Base-by-base conservation (phyloP, 208 protist species). In the Leishmania lainsoni region DNA sequence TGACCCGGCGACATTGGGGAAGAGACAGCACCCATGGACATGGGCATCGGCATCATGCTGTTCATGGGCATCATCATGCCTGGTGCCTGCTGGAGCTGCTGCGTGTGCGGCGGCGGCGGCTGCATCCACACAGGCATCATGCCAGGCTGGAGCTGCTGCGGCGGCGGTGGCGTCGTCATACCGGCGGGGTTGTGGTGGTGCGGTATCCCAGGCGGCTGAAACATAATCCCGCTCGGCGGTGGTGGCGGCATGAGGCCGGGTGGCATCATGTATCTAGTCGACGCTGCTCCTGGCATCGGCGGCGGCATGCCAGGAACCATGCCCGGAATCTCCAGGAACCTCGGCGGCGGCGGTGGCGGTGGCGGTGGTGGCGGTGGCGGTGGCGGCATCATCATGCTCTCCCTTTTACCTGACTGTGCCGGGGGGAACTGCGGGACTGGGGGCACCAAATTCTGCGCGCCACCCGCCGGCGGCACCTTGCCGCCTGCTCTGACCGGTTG, bases 71-170 rank as follows among this genome's bases (percentile, higher is more conserved):
- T 76, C 71, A 80, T 76, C 61, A 83, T 83, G 8, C 79, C 70
- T 49, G 51, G 54, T 49, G n/a, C 49, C 66, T 81, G 58, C 45
- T 68, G 75, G 4, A 71, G 75, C 26, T 65, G 65, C 39, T 45
- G 68, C 22, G 16, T 2, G 1, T 72, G 68, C 35, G 26, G 9
- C 20, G 26, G 9, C 20, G 59, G 61, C 59, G 45, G 32, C 52
- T 78, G 73, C 65, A 83, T 81, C 59, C 58, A 68, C 80, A 87
- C 79, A 1, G 73, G 65, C 80, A 83, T 83, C 79, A 83, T 78
- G 32, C 71, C 45, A 9, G 61, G 75, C 42, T 45, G 54, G 12
- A 10, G 78, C 12, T n/a, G 63, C 4, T 68, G 29, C 29, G 49
- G 71, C 49, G 49, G 71, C 71, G 49, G 71, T 29, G 71, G 49